These are phyloP conservation scores for Phytophthora boehmeriae DNA, from an alignment of 352 stramenopile genomes.

Conservation along the genomic window DNA sequence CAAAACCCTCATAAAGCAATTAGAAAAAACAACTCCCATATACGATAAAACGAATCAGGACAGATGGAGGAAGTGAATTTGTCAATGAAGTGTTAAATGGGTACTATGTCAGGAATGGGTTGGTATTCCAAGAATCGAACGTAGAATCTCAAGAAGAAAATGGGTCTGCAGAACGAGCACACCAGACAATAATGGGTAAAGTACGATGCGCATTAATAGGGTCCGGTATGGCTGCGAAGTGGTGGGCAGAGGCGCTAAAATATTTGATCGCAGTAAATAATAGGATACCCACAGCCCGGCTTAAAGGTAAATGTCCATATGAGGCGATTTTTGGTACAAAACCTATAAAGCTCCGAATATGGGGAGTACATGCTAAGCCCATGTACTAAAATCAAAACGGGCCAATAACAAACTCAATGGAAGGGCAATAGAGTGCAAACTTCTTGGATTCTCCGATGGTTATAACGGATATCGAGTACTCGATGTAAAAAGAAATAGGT, in stretches of 20 bases:
- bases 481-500: background rate
- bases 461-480: background rate
- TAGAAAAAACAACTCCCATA: slow-evolving; percentile 1
- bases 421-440: slow-evolving; percentile 9
- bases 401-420: slow-evolving; percentile 9
- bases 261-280: slow-evolving; percentile 6
- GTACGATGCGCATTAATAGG: slow-evolving; percentile 2
- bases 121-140: slow-evolving; percentile 11
- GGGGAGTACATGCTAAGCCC: slow-evolving; percentile 9
- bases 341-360: slow-evolving; percentile 5
- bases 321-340: slow-evolving; percentile 17
- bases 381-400: slow-evolving; percentile 14
- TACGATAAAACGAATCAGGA: slow-evolving; percentile 5
- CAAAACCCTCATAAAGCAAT: background rate
- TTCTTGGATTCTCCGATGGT: background rate
- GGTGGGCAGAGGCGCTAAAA: slow-evolving; percentile 7
- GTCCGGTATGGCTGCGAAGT: slow-evolving; percentile 8
- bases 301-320: slow-evolving; percentile 9
- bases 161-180: slow-evolving; percentile 8
- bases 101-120: background rate
- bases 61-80: slow-evolving; percentile 14
- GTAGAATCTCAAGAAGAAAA: slow-evolving; percentile 7
- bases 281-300: slow-evolving; percentile 6
- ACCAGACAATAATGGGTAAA: slow-evolving; percentile 11
- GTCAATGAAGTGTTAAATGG: background rate